These are phyloP conservation scores for Nemania bipapillata DNA, from an alignment of 2,329 filamentous ascomycete species.

Conservation along the genomic window DNA sequence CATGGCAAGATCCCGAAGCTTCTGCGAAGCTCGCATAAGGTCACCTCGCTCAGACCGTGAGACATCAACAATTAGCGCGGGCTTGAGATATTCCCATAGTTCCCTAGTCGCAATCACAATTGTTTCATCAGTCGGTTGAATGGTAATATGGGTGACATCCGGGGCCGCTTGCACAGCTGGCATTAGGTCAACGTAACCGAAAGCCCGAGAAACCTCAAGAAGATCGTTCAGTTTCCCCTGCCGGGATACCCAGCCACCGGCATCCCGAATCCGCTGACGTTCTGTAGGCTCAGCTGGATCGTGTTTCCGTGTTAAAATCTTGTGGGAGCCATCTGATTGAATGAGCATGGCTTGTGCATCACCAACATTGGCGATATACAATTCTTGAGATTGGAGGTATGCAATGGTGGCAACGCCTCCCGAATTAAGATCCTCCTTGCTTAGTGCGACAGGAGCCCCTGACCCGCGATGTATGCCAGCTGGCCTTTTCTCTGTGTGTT, in stretches of 20 bases:
- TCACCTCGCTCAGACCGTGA: conserved; percentile 86
- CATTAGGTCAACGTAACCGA: conserved; percentile 93
- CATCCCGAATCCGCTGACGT: conserved; percentile 88
- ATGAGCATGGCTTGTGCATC: conserved; percentile 97
- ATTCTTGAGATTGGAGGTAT: conserved; percentile 87
- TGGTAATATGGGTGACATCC: conserved; percentile 78
- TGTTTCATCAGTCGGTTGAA: conserved; percentile 91
- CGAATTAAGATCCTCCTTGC: conserved; percentile 87
- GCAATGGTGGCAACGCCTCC: conserved; percentile 92
- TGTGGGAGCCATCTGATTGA: conserved; percentile 84
- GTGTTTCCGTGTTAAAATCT: conserved; percentile 88
- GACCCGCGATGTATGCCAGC: conserved; percentile 75
- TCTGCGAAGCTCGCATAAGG: conserved; percentile 93
- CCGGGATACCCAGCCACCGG: conserved; percentile 93
- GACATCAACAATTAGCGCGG: conserved; percentile 90
- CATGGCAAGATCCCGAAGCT: conserved; percentile 92
- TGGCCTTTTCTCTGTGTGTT: conserved; percentile 79
- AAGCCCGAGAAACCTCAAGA: conserved; percentile 90
- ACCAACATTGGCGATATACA: conserved; percentile 94
- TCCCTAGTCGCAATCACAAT: conserved; percentile 90
- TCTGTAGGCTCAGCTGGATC: conserved; percentile 89
- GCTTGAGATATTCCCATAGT: conserved; percentile 92
- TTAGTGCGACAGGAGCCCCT: conserved; percentile 78
- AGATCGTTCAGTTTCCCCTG: conserved; percentile 93
- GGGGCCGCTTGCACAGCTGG: conserved; percentile 93